A percentile compares a stretch with the other conserved stretches of the same genome.
Evolutionary conservation across 2,329 filamentous ascomycete species (phyloP).

Genomic region (Beauveria brongniartii): DNA sequence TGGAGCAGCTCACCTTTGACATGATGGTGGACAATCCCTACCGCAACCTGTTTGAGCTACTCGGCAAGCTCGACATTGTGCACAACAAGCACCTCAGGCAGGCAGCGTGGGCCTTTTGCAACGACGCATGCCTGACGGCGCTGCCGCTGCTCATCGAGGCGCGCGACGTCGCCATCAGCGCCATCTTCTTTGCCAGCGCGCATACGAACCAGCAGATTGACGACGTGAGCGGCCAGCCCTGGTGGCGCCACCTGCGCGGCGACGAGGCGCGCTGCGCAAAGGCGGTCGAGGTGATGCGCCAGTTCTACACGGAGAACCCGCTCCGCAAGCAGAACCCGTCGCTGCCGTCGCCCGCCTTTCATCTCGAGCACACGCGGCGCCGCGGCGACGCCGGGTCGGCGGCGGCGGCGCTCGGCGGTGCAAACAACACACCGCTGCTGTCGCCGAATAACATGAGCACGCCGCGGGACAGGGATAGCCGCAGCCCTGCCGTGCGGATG

Average conservation of each 20-base stretch:
- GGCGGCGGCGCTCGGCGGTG: background rate
- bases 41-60: conserved; percentile 71
- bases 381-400: conserved; percentile 37
- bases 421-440: conserved; percentile 28
- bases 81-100: conserved; percentile 78
- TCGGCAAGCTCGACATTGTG: conserved; percentile 63
- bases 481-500: conserved; percentile 34
- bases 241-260: conserved; percentile 78
- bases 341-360: conserved; percentile 46
- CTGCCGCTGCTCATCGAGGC: conserved; percentile 75
- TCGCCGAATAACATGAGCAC: conserved; percentile 39
- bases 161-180: conserved; percentile 72
- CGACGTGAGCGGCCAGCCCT: conserved; percentile 66
- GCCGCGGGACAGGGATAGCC: conserved; percentile 40
- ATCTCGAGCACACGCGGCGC: conserved; percentile 47
- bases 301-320: conserved; percentile 58
- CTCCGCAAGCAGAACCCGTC: conserved; percentile 48
- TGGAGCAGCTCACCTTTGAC: conserved; percentile 91
- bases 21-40: conserved; percentile 86
- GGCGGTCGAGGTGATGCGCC: conserved; percentile 69
- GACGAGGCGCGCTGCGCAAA: conserved; percentile 60
- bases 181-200: conserved; percentile 78
- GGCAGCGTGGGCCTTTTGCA: conserved; percentile 87
- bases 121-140: conserved; percentile 78
- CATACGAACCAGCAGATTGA: conserved; percentile 69